phyloP scores from a whole-genome alignment of 768 basidiomycete species.

The Kwoniella sp. region DNA sequence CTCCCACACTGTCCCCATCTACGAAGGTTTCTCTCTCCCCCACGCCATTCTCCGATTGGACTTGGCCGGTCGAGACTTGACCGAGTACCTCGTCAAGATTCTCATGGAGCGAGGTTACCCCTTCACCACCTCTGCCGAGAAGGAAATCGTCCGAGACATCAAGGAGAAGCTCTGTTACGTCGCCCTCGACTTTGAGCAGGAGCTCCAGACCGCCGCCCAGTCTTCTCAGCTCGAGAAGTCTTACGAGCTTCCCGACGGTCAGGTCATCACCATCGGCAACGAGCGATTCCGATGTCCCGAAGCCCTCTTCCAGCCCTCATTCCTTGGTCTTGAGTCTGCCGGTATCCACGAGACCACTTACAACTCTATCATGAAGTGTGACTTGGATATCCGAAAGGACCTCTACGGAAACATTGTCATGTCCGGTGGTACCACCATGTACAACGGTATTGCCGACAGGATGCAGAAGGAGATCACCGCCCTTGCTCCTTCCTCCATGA shows the following conservation, averaged over 20 bases:
- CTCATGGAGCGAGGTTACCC: slow-evolving; percentile 83
- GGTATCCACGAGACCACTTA: slow-evolving; percentile 90
- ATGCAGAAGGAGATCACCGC: slow-evolving; percentile 92
- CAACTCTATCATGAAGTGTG: slow-evolving; percentile 67
- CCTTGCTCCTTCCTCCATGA: slow-evolving; percentile 84
- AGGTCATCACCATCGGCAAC: slow-evolving; percentile 92
- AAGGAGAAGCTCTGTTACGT: slow-evolving; percentile 98
- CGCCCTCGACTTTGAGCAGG: slow-evolving; percentile 90
- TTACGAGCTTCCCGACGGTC: slow-evolving; percentile 89
- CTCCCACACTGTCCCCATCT: slow-evolving; percentile 93
- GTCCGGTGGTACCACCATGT: slow-evolving; percentile 91
- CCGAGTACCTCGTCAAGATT: slow-evolving; percentile 58
- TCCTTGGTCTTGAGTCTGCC: slow-evolving; percentile 72
- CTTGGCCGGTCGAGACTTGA: slow-evolving; percentile 87
- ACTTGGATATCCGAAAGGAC: slow-evolving; percentile 71
- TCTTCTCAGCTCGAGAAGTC: slow-evolving; percentile 88
- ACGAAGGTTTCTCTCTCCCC: slow-evolving; percentile 87
- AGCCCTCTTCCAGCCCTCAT: slow-evolving; percentile 73
- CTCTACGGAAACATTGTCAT: slow-evolving; percentile 78
- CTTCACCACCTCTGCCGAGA: slow-evolving; percentile 90
- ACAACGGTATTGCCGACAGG: slow-evolving; percentile 92
- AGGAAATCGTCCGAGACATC: slow-evolving; percentile 94
- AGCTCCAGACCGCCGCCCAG: slow-evolving; percentile 85
- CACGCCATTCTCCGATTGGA: slow-evolving; percentile 92
- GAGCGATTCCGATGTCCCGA: slow-evolving; percentile 74